Percentiles rank a stretch among this genome's conserved stretches.
phyloP scores from a whole-genome alignment of 306 rosid genomes.

The Begonia loranthoides region DNA sequence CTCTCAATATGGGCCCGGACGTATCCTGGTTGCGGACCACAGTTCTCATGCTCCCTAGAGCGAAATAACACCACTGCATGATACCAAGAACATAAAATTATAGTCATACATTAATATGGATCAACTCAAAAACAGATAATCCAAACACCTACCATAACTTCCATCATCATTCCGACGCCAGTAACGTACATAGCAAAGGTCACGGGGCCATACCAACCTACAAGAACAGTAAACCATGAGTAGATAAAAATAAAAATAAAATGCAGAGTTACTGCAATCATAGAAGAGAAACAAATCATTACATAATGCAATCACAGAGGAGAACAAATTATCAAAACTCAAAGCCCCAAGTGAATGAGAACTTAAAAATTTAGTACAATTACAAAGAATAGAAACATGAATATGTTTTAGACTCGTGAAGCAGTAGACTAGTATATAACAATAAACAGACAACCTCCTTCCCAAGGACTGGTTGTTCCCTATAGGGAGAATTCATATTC shows the following conservation, averaged over 20 bases:
- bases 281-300: neutral
- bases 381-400: no score
- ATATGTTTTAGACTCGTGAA: no score
- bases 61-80: constrained; percentile 85
- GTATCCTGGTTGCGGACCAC: constrained; percentile 90
- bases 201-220: constrained; percentile 99
- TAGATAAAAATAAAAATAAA: constrained; percentile 1
- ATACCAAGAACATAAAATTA: constrained; percentile 19
- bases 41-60: constrained; percentile 88
- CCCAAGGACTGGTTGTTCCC: no score
- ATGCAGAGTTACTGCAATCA: neutral
- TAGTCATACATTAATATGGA: neutral
- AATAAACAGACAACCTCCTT: no score
- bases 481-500: no score
- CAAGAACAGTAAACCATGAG: constrained; percentile 11
- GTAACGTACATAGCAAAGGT: constrained; percentile 94
- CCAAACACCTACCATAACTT: constrained; percentile 62
- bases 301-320: neutral
- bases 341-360: no score
- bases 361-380: no score
- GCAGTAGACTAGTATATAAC: no score
- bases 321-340: neutral
- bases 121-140: neutral
- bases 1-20: constrained; percentile 98
- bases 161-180: constrained; percentile 99